Percentiles rank a stretch among this genome's conserved stretches.
Conservation (phyloP, 768 basidiomycete genomes). For the Phaeotremella fagi region DNA sequence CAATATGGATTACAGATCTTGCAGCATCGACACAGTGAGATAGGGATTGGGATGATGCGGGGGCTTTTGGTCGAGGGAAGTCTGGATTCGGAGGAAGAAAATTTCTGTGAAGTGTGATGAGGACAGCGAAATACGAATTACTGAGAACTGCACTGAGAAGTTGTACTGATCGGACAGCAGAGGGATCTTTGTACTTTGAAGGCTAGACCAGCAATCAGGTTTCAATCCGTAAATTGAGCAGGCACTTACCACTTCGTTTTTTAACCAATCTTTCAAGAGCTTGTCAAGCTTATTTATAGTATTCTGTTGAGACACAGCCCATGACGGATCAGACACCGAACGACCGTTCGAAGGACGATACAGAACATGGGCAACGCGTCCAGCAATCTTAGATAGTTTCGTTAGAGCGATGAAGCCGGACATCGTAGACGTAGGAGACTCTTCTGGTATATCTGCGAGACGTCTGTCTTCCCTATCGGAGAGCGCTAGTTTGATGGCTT, state of each 20-base stretch:
- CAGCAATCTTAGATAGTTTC: conserved; percentile 76
- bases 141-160: conserved; percentile 34
- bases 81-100: conserved; percentile 38
- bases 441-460: conserved; percentile 47
- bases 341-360: conserved; percentile 35
- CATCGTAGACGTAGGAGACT: conserved; percentile 61
- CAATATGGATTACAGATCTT: conserved; percentile 42
- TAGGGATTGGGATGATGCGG: conserved; percentile 34
- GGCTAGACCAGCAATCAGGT: conserved; percentile 15
- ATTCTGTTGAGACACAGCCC: conserved; percentile 68
- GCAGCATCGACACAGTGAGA: conserved; percentile 40
- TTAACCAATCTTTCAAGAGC: conserved; percentile 76
- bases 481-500: conserved; percentile 54
- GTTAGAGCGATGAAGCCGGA: conserved; percentile 70
- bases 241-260: conserved; percentile 51
- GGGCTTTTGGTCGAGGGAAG: conserved; percentile 32
- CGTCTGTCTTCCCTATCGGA: conserved; percentile 60
- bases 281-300: conserved; percentile 72
- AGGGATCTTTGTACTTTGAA: conserved; percentile 38
- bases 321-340: conserved; percentile 67
- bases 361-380: conserved; percentile 50
- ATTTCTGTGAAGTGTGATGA: conserved; percentile 40
- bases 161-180: conserved; percentile 26
- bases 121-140: conserved; percentile 38
- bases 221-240: not conserved